Evolutionary conservation across 23 red algal species (phyloP).

Genomic region (Agarophyton chilense): DNA sequence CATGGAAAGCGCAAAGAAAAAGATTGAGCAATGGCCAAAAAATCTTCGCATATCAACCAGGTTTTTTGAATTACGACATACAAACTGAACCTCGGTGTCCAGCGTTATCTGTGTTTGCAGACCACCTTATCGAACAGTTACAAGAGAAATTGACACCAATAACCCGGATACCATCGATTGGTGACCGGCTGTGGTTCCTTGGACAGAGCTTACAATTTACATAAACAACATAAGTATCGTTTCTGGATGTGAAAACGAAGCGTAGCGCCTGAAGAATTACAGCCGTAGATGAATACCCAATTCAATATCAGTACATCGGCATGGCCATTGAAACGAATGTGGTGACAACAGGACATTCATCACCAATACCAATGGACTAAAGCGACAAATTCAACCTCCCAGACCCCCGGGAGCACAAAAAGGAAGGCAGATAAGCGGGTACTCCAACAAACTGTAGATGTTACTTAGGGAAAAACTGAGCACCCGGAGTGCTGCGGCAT

Average conservation of each 20-base stretch:
- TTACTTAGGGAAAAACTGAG: background rate
- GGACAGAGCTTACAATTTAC: background rate
- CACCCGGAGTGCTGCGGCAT: background rate
- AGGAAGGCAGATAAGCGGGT: background rate
- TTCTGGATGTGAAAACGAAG: background rate
- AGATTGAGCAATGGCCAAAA: background rate
- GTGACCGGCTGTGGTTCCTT: background rate
- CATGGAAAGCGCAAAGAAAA: background rate
- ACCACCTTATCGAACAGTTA: background rate
- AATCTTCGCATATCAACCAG: background rate
- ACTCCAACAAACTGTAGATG: background rate
- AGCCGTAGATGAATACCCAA: background rate
- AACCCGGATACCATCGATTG: background rate
- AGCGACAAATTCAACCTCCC: background rate
- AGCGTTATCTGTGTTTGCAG: background rate
- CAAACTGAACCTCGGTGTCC: background rate
- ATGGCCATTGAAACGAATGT: background rate
- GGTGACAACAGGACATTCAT: background rate
- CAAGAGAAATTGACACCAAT: background rate
- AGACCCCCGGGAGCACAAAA: background rate
- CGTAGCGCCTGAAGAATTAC: background rate
- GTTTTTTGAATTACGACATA: background rate
- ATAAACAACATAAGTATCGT: background rate
- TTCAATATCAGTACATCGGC: background rate
- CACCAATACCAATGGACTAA: background rate